Conservation (phyloP, 2,329 filamentous ascomycete species). For the Alternaria gansuensis region DNA sequence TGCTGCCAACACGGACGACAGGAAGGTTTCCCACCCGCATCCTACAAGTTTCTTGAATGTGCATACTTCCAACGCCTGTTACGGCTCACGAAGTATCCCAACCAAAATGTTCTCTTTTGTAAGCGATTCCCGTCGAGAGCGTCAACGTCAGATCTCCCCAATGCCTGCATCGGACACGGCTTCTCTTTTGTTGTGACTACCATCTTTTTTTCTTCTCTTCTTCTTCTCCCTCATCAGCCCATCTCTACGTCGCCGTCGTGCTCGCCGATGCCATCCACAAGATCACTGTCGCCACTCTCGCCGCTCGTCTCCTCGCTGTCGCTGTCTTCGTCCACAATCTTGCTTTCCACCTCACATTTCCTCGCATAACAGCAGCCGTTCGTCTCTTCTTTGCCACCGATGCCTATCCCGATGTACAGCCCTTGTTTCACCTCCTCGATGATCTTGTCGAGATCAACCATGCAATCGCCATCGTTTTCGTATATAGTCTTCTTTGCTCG, state of each 20-base stretch:
- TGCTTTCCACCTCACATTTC: slow-evolving; percentile 37
- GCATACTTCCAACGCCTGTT: slow-evolving; percentile 1
- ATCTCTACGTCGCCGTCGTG: slow-evolving; percentile 20
- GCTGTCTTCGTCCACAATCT: slow-evolving; percentile 37
- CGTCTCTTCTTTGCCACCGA: slow-evolving; percentile 27
- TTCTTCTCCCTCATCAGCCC: slow-evolving; percentile 9
- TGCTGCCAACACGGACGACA: neutral
- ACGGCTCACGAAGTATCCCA: slow-evolving; percentile 1
- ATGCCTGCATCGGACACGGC: neutral
- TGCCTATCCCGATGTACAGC: slow-evolving; percentile 35
- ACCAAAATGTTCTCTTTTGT: neutral
- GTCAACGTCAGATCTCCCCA: neutral
- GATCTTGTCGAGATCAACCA: slow-evolving; percentile 37
- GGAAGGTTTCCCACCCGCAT: neutral
- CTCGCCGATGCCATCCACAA: slow-evolving; percentile 10
- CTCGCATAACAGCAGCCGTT: slow-evolving; percentile 30
- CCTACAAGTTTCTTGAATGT: neutral
- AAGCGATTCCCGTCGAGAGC: neutral
- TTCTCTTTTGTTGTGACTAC: slow-evolving; percentile 10
- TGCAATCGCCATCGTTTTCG: slow-evolving; percentile 27
- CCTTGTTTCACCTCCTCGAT: slow-evolving; percentile 35
- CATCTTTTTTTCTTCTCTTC: neutral
- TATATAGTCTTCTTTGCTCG: slow-evolving; percentile 39
- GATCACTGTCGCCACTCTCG: slow-evolving; percentile 14
- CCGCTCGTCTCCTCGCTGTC: slow-evolving; percentile 21